Evolutionary conservation across 192 early-diverging fungal species (phyloP), one percentile per base, ranked within the genome.

Genomic region (Linnemannia elongata): DNA sequence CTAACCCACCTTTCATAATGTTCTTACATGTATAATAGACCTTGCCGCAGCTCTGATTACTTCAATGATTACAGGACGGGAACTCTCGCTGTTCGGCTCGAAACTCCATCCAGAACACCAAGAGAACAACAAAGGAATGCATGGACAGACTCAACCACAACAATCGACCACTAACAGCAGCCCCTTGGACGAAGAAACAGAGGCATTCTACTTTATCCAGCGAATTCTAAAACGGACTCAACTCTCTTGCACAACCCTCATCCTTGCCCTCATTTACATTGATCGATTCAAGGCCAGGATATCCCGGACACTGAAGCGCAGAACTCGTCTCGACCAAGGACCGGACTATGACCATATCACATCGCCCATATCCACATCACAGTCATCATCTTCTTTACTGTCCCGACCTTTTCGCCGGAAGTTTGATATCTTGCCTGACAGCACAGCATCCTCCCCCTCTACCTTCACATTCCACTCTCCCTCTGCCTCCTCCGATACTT

Each of bases 191-290:
- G 76, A 87, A 12, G 85, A 78, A 66, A 75, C 74, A 52, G 76
- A 83, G 6, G 77, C 88, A 42, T 88, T 88, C n/a, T 88, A 89
- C 75, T 92, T 92, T 75, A 90, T 92, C 35, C 88, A 88, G 4
- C 75, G 80, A 22, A 89, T 88, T n/a, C 78, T 92, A 15, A 86
- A 84, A 45, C 84, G 88, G 52, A 90, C 91, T 9, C 91, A 90
- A 79, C 86, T 90, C 49, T 89, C 90, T 1, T 92, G 88, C 74
- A 88, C 89, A 35, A 89, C 89, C 2, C 82, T 92, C 3, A 83
- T 92, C 15, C 85, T 89, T 1, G 86, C 90, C 42, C 76, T 92
- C 18, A 89, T 85, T 38, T 92, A 92, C 33, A 87, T 89, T 27
- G 91, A 92, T 54, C 87, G 86, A 36, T 90, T 89, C 77, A 88